Base-by-base conservation (phyloP, 2,329 filamentous ascomycete genomes). In the Paraphoma chrysanthemicola region DNA sequence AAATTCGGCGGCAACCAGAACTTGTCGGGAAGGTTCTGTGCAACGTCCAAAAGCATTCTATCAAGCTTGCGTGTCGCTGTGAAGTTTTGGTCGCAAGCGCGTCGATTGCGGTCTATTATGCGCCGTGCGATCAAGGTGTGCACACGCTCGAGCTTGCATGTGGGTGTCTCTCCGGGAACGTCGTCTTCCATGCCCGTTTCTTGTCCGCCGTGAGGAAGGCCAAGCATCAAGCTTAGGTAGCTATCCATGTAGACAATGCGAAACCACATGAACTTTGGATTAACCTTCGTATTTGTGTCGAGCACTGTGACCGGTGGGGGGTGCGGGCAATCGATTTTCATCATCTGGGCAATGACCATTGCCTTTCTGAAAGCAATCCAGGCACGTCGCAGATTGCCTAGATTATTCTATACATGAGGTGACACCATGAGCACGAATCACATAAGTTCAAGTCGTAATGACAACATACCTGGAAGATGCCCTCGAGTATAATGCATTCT, bases 401-500 rank as follows among this genome's bases (percentile, higher is more conserved):
- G 29, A 33, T 80, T 77, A 6, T 58, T 57, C 6, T 36, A 14
- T 36, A 10, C 33, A 5, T 23, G 23, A 23, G 23, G 23, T 23
- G 23, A 23, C 23, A 23, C 5, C 23, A 5, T 23, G 23, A 23
- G 23, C 23, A 23, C 23, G 23, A 5, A 23, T 23, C 23, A 23
- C 23, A 23, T 5, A 23, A 23, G 23, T 14, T 3, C 33, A 3
- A 3, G 33, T 10, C 3, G 6, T 10, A 36, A 7, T 36, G 9
- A 3, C 9, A 10, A 36, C 33, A 10, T 14, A 36, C 33, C 14
- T 81, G 65, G 54, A 72, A 82, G 6, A 75, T 49, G 7, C 67
- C 67, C 56, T 82, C 79, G 1, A 82, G 55, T 38, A 82, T 70
- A 16, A 82, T 63, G 54, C 77, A 80, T 10, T 78, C 72, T 4